Conservation (phyloP, 1,139 yeast species). For the Lodderomyces orthopsilosis region DNA sequence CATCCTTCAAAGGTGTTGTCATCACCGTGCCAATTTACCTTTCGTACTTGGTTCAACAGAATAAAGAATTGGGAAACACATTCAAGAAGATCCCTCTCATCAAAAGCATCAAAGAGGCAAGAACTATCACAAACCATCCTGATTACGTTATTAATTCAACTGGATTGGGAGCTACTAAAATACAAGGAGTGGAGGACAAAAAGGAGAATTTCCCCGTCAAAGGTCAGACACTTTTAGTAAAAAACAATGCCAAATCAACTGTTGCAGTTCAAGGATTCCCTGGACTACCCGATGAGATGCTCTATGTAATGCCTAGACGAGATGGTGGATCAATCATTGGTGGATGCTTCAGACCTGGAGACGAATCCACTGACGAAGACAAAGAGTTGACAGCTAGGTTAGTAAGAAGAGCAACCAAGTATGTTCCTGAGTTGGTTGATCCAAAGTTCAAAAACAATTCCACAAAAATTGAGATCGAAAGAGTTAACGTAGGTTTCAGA, state of each 20-base stretch:
- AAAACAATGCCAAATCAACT: conserved; percentile 31
- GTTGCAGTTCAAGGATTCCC: conserved; percentile 32
- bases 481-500: conserved; percentile 46
- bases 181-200: conserved; percentile 33
- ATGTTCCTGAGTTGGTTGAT: conserved; percentile 42
- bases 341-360: conserved; percentile 38
- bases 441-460: conserved; percentile 30
- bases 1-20: conserved; percentile 45
- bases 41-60: conserved; percentile 40
- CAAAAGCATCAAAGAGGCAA: conserved; percentile 27
- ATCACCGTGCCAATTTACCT: conserved; percentile 51
- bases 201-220: conserved; percentile 29
- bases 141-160: conserved; percentile 46
- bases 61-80: conserved; percentile 35
- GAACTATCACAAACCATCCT: conserved; percentile 23
- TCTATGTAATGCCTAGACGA: conserved; percentile 51
- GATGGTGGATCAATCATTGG: conserved; percentile 57
- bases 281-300: conserved; percentile 31
- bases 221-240: conserved; percentile 41
- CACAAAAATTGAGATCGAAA: conserved; percentile 35
- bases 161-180: conserved; percentile 35
- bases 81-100: conserved; percentile 30
- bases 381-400: conserved; percentile 37
- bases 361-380: conserved; percentile 28
- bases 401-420: conserved; percentile 36